Evolutionary conservation across 192 early-diverging fungal species (phyloP).

Genomic region (Funneliformis mosseae): DNA sequence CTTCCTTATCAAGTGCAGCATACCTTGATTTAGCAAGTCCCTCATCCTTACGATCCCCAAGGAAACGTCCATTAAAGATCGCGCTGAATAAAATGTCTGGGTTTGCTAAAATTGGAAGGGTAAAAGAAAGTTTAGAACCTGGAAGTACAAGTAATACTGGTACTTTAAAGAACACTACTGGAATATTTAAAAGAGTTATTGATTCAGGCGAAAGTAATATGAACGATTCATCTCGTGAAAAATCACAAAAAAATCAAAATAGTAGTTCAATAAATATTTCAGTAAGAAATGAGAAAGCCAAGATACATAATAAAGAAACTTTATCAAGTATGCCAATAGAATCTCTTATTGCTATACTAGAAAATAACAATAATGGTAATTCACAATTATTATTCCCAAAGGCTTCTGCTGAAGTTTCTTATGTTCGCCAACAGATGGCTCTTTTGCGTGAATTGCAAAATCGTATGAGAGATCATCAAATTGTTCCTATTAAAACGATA

Average conservation of each 20-base stretch:
- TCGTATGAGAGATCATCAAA: conserved; percentile 68
- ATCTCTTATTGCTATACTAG: conserved; percentile 61
- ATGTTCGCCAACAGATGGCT: conserved; percentile 67
- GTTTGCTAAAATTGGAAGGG: neutral
- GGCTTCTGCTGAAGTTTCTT: conserved; percentile 68
- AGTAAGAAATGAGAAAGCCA: neutral
- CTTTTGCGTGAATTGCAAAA: conserved; percentile 74
- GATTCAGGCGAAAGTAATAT: neutral
- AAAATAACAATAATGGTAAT: conserved; percentile 60
- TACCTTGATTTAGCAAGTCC: conserved; percentile 43
- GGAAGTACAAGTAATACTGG: neutral
- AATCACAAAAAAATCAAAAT: neutral
- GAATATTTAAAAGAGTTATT: no score
- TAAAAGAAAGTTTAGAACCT: conserved; percentile 19
- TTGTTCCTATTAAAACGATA: conserved; percentile 62
- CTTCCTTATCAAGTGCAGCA: conserved; percentile 30
- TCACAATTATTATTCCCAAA: conserved; percentile 70
- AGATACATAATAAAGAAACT: neutral
- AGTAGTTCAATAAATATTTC: neutral
- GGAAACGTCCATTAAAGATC: conserved; percentile 16
- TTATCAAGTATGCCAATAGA: conserved; percentile 51
- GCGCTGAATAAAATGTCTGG: neutral
- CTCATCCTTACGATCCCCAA: conserved; percentile 10
- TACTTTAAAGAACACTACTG: neutral
- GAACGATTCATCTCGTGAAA: neutral